These are phyloP conservation scores for Quercus tomentella DNA, from an alignment of 331 rosid species.

Conservation along the genomic window DNA sequence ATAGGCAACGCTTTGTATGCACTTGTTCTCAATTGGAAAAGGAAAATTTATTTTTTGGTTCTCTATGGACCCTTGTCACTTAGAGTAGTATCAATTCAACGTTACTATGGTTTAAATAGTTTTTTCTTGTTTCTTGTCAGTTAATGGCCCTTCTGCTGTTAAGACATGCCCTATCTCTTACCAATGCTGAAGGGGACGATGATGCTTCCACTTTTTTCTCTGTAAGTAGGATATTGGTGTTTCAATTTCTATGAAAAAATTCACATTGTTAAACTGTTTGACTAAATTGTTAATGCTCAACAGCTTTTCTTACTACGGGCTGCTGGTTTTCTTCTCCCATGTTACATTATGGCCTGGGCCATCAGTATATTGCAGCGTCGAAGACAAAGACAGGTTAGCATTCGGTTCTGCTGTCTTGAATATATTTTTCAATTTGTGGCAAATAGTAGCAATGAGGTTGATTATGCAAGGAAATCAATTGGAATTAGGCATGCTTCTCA, in stretches of 20 bases:
- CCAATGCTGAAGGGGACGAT: conserved; percentile 46
- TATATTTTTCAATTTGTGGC: not conserved
- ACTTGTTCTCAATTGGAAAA: not conserved
- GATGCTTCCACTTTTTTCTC: conserved; percentile 46
- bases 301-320: conserved; percentile 60
- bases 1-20: not conserved
- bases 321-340: conserved; percentile 60
- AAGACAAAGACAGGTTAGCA: conserved; percentile 56
- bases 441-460: not conserved
- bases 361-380: conserved; percentile 53
- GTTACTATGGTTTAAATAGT: not conserved
- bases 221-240: conserved; percentile 34
- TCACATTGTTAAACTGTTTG: conserved; percentile 6
- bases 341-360: conserved; percentile 55
- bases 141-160: conserved; percentile 56
- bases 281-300: conserved; percentile 15
- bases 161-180: conserved; percentile 49
- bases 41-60: not conserved
- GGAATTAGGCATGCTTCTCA: conserved; percentile 1
- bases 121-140: conserved; percentile 29
- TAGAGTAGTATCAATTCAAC: no score
- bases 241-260: not conserved
- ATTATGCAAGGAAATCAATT: not conserved
- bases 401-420: conserved; percentile 13
- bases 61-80: not conserved